These are phyloP conservation scores for Thuidium tamariscinum DNA, from an alignment of 225 moss, liverwort and hornwort species.

Conservation along the genomic window DNA sequence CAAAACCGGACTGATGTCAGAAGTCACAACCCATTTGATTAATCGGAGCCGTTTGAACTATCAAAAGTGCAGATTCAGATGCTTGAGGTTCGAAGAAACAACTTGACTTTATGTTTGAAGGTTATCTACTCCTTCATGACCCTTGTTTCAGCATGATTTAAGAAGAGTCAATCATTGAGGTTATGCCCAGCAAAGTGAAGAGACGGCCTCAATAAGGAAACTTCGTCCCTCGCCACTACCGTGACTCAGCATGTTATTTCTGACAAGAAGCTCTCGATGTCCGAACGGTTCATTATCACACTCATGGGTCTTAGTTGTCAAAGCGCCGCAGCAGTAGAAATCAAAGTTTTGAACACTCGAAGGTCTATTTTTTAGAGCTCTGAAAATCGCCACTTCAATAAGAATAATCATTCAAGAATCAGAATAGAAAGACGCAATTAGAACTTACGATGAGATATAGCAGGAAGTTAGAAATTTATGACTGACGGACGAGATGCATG, in stretches of 20 bases:
- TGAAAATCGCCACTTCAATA: background rate
- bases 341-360: background rate
- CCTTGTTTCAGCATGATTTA: background rate
- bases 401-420: background rate
- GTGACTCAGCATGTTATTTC: background rate
- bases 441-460: background rate
- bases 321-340: too few species aligned
- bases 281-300: background rate
- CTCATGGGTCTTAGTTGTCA: background rate
- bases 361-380: background rate
- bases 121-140: background rate
- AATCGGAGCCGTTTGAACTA: background rate
- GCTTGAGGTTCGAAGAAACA: background rate
- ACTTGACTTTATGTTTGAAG: background rate
- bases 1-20: background rate
- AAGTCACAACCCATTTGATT: background rate
- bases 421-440: background rate
- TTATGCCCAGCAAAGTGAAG: background rate
- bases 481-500: background rate
- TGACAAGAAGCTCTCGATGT: background rate
- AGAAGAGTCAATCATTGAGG: too few species aligned
- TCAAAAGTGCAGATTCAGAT: background rate
- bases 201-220: background rate
- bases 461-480: background rate
- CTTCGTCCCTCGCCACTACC: background rate